phyloP scores from a whole-genome alignment of 2,329 filamentous ascomycete genomes.

The Colletotrichum kahawae region DNA sequence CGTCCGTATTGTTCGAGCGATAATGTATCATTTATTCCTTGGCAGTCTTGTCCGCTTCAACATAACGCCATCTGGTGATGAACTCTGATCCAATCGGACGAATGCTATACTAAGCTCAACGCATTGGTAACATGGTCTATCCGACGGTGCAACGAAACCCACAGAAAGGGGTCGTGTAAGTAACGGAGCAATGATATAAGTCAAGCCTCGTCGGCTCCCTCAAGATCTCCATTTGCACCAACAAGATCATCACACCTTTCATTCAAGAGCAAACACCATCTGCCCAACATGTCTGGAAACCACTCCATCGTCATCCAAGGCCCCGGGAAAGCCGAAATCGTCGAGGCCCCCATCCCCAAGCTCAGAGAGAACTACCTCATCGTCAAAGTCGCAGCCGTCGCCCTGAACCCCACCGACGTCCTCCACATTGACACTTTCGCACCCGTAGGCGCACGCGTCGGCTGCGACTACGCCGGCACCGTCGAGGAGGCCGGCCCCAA shows the following conservation, averaged over 20 bases:
- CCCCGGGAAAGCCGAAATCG: background rate
- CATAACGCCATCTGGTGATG: background rate
- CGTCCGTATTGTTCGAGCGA: background rate
- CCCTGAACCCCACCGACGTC: slow-evolving; percentile 37
- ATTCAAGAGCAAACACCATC: background rate
- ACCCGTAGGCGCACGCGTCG: slow-evolving; percentile 29
- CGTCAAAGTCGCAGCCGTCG: slow-evolving; percentile 33
- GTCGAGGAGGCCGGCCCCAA: slow-evolving; percentile 50
- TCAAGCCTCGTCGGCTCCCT: background rate
- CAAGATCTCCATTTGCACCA: background rate
- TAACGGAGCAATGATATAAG: background rate
- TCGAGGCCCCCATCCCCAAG: background rate
- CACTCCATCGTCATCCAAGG: background rate
- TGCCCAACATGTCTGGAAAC: background rate
- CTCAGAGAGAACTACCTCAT: slow-evolving; percentile 27
- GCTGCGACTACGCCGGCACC: slow-evolving; percentile 53
- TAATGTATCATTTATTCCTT: background rate
- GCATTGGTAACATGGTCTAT: background rate
- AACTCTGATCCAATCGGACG: background rate
- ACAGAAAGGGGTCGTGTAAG: background rate
- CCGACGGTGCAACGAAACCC: background rate
- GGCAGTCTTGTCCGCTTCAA: background rate
- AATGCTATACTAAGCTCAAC: background rate
- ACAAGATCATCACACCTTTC: background rate
- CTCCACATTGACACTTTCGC: slow-evolving; percentile 29